phyloP scores from a whole-genome alignment of 345 rosid species.

The Chamaenerion angustifolium region DNA sequence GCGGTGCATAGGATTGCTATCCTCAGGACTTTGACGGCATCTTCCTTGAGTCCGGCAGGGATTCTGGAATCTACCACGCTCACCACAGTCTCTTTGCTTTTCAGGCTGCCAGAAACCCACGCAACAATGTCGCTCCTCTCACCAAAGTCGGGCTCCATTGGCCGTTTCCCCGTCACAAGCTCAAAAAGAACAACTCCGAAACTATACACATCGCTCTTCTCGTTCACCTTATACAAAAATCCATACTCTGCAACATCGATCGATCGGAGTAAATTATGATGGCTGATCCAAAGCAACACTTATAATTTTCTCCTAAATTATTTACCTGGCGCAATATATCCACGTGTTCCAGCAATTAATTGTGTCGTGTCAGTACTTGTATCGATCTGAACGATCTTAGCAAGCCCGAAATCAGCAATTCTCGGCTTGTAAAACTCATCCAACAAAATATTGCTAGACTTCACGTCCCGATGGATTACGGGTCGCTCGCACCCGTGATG shows the following conservation, averaged over 20 bases:
- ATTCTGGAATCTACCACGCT: constrained; percentile 11
- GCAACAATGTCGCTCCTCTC: constrained; percentile 11
- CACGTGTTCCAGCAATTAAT: constrained; percentile 12
- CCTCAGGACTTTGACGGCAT: constrained; percentile 8
- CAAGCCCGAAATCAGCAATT: constrained; percentile 17
- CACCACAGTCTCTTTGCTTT: constrained; percentile 6
- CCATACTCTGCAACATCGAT: constrained; percentile 12
- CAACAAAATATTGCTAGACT: constrained; percentile 25
- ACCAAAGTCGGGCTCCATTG: constrained; percentile 9
- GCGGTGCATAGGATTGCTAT: constrained; percentile 13
- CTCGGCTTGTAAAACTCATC: constrained; percentile 19
- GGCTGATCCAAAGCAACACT: too few relatives aligned
- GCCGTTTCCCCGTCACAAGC: constrained; percentile 13
- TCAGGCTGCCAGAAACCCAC: constrained; percentile 14
- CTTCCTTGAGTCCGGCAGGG: constrained; percentile 6
- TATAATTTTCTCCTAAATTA: neutral
- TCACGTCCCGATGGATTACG: constrained; percentile 22
- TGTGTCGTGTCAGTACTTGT: constrained; percentile 8
- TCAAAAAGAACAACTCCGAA: constrained; percentile 18
- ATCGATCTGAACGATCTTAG: constrained; percentile 11
- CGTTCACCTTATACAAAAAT: constrained; percentile 11
- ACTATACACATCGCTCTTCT: constrained; percentile 17
- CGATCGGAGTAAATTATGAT: neutral
- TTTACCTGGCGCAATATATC: constrained; percentile 16
- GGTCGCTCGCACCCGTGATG: constrained; percentile 27